Evolutionary conservation across 2,329 filamentous ascomycete species (phyloP).

Genomic region (Aspergillus sp.): DNA sequence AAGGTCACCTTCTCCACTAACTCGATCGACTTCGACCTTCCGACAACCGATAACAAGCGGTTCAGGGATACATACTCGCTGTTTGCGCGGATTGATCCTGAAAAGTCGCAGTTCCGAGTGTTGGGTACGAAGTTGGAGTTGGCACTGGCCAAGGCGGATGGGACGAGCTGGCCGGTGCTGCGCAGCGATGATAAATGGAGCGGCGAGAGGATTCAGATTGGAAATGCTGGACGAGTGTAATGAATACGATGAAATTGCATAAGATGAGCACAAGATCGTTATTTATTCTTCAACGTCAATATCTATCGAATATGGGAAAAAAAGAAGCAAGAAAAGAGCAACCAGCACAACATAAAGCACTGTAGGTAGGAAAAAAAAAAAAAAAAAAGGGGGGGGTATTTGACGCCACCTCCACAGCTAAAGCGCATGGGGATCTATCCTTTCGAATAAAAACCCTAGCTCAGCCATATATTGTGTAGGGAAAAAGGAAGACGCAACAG

Average conservation of each 20-base stretch:
- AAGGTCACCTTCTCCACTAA: constrained; percentile 61
- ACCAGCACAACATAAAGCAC: constrained; percentile 5
- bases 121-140: constrained; percentile 86
- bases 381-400: too few species aligned
- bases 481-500: constrained; percentile 39
- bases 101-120: constrained; percentile 70
- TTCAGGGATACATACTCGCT: constrained; percentile 69
- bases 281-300: too few species aligned
- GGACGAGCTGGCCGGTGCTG: constrained; percentile 76
- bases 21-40: constrained; percentile 68
- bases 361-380: constrained; percentile 11
- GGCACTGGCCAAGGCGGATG: constrained; percentile 64
- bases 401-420: constrained; percentile 45
- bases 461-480: constrained; percentile 37
- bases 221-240: constrained; percentile 61
- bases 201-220: constrained; percentile 83
- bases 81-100: constrained; percentile 68
- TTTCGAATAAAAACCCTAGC: constrained; percentile 36
- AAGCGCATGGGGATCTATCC: constrained; percentile 33
- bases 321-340: background rate
- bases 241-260: background rate
- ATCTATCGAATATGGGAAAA: too few species aligned
- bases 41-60: constrained; percentile 79
- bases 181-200: constrained; percentile 66
- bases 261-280: background rate